phyloP scores from a whole-genome alignment of 139 green algal genomes.

The Picochlorum sp. region DNA sequence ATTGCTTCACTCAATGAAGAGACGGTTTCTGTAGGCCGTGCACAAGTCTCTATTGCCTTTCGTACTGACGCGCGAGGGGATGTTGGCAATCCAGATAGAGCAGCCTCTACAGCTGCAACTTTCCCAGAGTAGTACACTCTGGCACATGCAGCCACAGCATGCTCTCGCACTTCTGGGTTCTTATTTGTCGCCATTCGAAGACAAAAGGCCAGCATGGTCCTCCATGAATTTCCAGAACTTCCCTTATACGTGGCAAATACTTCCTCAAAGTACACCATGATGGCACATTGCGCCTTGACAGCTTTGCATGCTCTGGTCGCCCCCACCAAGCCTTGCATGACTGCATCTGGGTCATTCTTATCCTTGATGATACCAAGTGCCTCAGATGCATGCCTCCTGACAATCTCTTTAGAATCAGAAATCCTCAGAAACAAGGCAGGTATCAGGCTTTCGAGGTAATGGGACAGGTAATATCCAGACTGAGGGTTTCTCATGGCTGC shows the following conservation, averaged over 20 bases:
- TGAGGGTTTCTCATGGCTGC: conserved; percentile 15
- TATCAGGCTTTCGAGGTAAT: conserved; percentile 47
- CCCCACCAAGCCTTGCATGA: conserved; percentile 37
- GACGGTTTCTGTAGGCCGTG: background rate
- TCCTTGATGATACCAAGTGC: conserved; percentile 23
- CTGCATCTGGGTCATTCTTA: conserved; percentile 20
- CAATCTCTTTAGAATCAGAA: conserved; percentile 44
- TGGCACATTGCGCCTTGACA: conserved; percentile 33
- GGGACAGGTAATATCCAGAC: conserved; percentile 27
- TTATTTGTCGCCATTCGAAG: conserved; percentile 38
- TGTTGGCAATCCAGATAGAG: background rate
- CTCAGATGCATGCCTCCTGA: conserved; percentile 20
- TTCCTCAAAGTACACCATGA: conserved; percentile 43
- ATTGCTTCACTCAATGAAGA: background rate
- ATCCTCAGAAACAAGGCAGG: conserved; percentile 41
- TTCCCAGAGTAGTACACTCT: conserved; percentile 1
- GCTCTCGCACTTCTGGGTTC: conserved; percentile 38
- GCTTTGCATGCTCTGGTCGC: conserved; percentile 31
- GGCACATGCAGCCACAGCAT: conserved; percentile 21
- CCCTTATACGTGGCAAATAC: background rate
- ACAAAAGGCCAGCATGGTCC: conserved; percentile 24
- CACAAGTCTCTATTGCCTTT: background rate
- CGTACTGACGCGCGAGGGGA: background rate
- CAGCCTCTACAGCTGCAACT: background rate
- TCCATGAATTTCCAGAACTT: conserved; percentile 5